Conservation (phyloP, 2,329 filamentous ascomycete species). For the Botrytis paeoniae region DNA sequence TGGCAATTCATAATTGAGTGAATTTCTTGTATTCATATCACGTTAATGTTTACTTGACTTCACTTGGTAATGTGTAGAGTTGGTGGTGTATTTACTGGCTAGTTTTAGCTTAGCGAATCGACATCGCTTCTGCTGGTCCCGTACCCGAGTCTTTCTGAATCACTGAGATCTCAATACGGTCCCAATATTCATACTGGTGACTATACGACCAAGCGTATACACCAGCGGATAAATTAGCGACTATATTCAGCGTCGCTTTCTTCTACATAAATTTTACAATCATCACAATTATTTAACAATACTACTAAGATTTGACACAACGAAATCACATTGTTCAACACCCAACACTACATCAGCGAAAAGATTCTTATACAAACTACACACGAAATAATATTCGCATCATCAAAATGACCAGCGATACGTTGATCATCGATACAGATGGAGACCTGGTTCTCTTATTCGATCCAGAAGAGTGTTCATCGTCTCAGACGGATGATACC, state of each 20-base stretch:
- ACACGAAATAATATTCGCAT: neutral
- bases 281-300: neutral
- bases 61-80: neutral
- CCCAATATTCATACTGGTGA: neutral
- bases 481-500: neutral
- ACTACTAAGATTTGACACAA: neutral
- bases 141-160: neutral
- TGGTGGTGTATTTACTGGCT: neutral
- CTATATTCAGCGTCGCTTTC: neutral
- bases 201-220: neutral
- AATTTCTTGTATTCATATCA: neutral
- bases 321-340: neutral
- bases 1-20: neutral
- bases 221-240: neutral
- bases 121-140: neutral
- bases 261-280: neutral
- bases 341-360: neutral
- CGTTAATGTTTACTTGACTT: neutral
- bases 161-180: neutral
- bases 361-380: neutral
- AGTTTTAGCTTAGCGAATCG: neutral
- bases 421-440: neutral
- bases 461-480: neutral
- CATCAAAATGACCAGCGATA: neutral
- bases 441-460: neutral